A percentile compares a stretch with the other conserved stretches of the same genome.
phyloP scores from a whole-genome alignment of 2,329 filamentous ascomycete species.

The Balansia obtecta region DNA sequence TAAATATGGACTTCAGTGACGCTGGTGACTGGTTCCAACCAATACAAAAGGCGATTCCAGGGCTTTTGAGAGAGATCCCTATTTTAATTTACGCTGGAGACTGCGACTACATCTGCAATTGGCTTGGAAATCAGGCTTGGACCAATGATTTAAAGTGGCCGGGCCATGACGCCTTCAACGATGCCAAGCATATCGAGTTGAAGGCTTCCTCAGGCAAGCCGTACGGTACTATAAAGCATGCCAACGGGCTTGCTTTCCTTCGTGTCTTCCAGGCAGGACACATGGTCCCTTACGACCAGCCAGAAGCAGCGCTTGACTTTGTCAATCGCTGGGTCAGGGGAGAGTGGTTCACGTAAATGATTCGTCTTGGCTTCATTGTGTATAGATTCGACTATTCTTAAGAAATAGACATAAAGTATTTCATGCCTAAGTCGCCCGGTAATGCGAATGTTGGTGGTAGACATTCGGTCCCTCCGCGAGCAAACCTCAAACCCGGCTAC shows the following conservation, averaged over 20 bases:
- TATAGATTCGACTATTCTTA: background rate
- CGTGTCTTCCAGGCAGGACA: constrained; percentile 79
- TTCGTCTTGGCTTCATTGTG: background rate
- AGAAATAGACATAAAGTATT: background rate
- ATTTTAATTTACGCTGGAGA: constrained; percentile 89
- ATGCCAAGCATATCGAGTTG: constrained; percentile 57
- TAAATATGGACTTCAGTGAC: constrained; percentile 95
- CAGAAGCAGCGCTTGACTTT: constrained; percentile 76
- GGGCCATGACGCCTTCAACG: constrained; percentile 69
- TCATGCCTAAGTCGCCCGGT: too few relatives aligned
- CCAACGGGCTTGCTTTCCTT: constrained; percentile 88
- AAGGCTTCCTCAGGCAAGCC: constrained; percentile 36
- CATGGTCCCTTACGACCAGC: constrained; percentile 95
- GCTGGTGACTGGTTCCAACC: constrained; percentile 98
- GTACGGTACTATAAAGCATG: constrained; percentile 70
- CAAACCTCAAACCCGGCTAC: too few relatives aligned
- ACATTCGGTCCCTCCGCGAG: too few relatives aligned
- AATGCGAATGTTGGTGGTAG: too few relatives aligned
- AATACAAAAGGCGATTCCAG: constrained; percentile 79
- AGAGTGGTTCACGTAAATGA: constrained; percentile 47
- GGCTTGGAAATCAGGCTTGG: constrained; percentile 96
- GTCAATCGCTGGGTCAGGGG: constrained; percentile 86
- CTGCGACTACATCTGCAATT: constrained; percentile 87
- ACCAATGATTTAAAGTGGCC: constrained; percentile 85
- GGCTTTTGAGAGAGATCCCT: constrained; percentile 77